phyloP scores from a whole-genome alignment of 805 yeast species.

The Hanseniaspora taiwanica region DNA sequence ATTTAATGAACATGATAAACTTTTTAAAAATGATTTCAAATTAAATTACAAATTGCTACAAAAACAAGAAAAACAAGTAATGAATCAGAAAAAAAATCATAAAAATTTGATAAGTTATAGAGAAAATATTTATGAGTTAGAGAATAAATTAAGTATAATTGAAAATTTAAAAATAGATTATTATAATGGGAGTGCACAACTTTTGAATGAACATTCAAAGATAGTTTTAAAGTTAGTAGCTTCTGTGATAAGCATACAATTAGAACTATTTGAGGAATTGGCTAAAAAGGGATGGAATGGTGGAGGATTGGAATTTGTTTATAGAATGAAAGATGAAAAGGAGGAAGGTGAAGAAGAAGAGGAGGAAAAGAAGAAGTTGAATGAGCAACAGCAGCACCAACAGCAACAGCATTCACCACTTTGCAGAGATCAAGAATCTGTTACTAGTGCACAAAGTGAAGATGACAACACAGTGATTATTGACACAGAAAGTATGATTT shows the following conservation, averaged over 20 bases:
- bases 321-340: slow-evolving; percentile 3
- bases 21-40: slow-evolving; percentile 41
- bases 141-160: slow-evolving; percentile 65
- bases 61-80: slow-evolving; percentile 47
- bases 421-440: no score
- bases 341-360: slow-evolving; percentile 6
- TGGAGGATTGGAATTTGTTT: slow-evolving; percentile 55
- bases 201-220: slow-evolving; percentile 50
- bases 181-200: slow-evolving; percentile 46
- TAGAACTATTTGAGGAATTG: slow-evolving; percentile 67
- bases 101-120: slow-evolving; percentile 60
- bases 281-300: slow-evolving; percentile 82
- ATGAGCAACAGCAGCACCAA: neutral
- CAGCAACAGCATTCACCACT: no score
- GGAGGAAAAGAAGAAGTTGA: slow-evolving; percentile 1
- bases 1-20: slow-evolving; percentile 34
- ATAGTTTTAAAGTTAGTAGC: slow-evolving; percentile 43
- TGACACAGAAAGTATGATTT: no score
- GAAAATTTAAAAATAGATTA: slow-evolving; percentile 65
- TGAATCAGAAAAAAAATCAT: slow-evolving; percentile 41
- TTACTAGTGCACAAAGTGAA: no score
- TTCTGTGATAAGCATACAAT: slow-evolving; percentile 60
- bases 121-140: slow-evolving; percentile 49
- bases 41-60: slow-evolving; percentile 39
- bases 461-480: no score